Percentiles rank a stretch among this genome's conserved stretches.
These are phyloP conservation scores for Wilhelminamyces savonicus DNA, from an alignment of 805 yeast species.

Conservation along the genomic window DNA sequence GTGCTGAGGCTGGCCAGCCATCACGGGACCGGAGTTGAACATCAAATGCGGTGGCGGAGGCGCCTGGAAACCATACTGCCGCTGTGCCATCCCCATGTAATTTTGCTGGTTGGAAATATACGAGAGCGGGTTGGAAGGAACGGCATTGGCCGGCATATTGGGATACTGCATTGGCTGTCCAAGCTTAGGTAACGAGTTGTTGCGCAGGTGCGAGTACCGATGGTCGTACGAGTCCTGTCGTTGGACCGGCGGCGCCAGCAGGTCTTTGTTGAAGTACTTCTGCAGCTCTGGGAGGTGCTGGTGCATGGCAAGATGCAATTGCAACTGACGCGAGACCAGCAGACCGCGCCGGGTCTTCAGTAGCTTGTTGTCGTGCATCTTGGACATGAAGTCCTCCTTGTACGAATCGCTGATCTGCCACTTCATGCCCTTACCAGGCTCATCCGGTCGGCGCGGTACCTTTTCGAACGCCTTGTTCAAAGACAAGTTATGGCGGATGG, in stretches of 20 bases:
- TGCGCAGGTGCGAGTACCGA: constrained; percentile 9
- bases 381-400: constrained; percentile 75
- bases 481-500: constrained; percentile 91
- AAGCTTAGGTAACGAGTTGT: constrained; percentile 12
- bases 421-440: constrained; percentile 99
- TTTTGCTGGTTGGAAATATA: background rate
- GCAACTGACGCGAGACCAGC: constrained; percentile 73
- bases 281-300: constrained; percentile 45
- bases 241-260: background rate
- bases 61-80: constrained; percentile 1
- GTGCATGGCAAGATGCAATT: constrained; percentile 62
- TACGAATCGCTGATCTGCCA: constrained; percentile 92
- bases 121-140: background rate
- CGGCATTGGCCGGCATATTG: background rate
- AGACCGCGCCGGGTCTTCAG: constrained; percentile 75
- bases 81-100: no score
- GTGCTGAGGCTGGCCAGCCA: background rate
- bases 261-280: constrained; percentile 17
- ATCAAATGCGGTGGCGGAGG: constrained; percentile 15
- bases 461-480: constrained; percentile 96
- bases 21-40: constrained; percentile 15
- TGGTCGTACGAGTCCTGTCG: constrained; percentile 5
- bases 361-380: constrained; percentile 70
- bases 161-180: constrained; percentile 12
- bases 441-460: constrained; percentile 91